Conservation (phyloP, 805 yeast species). For the Cyberlindnera euphorbiiphila region DNA sequence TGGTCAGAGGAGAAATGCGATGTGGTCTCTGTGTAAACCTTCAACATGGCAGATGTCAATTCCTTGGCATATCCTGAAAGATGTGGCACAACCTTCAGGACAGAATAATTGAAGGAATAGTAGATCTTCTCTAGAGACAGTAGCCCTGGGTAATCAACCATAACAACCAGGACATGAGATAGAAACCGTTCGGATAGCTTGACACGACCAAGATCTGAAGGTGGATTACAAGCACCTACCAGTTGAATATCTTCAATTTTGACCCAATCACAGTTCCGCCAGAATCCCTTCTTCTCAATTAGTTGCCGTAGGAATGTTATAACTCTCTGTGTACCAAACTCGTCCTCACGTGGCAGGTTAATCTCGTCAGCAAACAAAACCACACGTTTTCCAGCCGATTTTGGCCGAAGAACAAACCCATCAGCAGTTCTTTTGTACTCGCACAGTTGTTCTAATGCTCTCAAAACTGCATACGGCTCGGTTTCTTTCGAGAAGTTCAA, state of each 20-base stretch:
- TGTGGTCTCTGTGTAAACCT: constrained; percentile 48
- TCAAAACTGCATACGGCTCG: constrained; percentile 53
- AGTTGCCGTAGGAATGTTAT: constrained; percentile 72
- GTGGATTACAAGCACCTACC: constrained; percentile 96
- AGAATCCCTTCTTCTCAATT: constrained; percentile 71
- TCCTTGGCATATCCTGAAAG: constrained; percentile 48
- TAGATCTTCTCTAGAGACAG: constrained; percentile 67
- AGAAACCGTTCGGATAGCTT: constrained; percentile 56
- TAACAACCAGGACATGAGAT: constrained; percentile 59
- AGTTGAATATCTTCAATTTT: constrained; percentile 59
- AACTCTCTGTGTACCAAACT: constrained; percentile 68
- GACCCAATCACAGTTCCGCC: constrained; percentile 72
- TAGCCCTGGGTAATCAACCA: constrained; percentile 75
- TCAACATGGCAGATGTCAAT: constrained; percentile 63
- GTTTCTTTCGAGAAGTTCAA: constrained; percentile 85
- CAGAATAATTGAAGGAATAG: constrained; percentile 48
- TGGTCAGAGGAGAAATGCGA: constrained; percentile 33
- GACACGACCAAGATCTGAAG: constrained; percentile 73
- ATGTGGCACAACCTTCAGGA: constrained; percentile 58
- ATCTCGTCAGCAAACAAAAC: constrained; percentile 91
- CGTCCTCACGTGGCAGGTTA: constrained; percentile 71
- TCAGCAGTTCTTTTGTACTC: constrained; percentile 46
- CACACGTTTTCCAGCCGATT: constrained; percentile 58
- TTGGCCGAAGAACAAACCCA: constrained; percentile 58
- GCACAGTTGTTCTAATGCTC: constrained; percentile 71